Evolutionary conservation across 306 rosid species (phyloP).

Genomic region (Trichosanthes cucumerina): DNA sequence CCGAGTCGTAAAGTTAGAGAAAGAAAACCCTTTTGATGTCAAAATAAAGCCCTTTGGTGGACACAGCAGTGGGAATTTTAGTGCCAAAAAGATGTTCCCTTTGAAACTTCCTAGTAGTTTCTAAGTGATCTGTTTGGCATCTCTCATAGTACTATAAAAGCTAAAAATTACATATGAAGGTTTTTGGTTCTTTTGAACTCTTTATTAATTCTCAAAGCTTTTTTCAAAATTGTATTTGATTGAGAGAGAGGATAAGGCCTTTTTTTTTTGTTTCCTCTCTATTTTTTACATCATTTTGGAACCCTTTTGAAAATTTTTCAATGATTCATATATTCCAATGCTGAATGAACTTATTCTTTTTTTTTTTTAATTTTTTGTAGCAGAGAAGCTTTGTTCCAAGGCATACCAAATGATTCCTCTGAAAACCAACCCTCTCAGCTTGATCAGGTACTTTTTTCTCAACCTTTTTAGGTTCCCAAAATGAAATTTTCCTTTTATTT

Average conservation of each 20-base stretch:
- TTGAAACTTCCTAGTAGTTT: slow-evolving; percentile 1
- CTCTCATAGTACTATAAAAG: neutral
- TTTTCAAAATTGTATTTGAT: neutral
- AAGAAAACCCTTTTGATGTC: neutral
- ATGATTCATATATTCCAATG: slow-evolving; percentile 36
- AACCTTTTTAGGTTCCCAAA: slow-evolving; percentile 29
- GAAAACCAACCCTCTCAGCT: slow-evolving; percentile 44
- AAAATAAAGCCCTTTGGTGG: neutral
- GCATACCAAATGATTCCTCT: slow-evolving; percentile 56
- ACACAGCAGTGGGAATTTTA: neutral
- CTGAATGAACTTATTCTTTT: slow-evolving; percentile 13
- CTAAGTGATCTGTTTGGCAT: neutral
- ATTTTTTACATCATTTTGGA: neutral
- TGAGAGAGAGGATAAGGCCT: slow-evolving; percentile 29
- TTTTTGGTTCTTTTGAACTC: neutral
- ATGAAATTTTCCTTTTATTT: neutral
- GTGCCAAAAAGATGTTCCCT: neutral
- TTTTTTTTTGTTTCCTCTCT: slow-evolving; percentile 33
- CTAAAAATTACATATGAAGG: neutral
- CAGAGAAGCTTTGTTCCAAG: slow-evolving; percentile 93
- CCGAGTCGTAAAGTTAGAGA: neutral
- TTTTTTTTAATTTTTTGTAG: slow-evolving; percentile 21
- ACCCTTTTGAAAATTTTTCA: neutral
- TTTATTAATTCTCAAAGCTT: neutral
- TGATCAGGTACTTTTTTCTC: slow-evolving; percentile 23